Percentiles rank a stretch among this genome's conserved stretches.
phyloP scores from a whole-genome alignment of 2,329 filamentous ascomycete species.

The Monosporascus sp. region DNA sequence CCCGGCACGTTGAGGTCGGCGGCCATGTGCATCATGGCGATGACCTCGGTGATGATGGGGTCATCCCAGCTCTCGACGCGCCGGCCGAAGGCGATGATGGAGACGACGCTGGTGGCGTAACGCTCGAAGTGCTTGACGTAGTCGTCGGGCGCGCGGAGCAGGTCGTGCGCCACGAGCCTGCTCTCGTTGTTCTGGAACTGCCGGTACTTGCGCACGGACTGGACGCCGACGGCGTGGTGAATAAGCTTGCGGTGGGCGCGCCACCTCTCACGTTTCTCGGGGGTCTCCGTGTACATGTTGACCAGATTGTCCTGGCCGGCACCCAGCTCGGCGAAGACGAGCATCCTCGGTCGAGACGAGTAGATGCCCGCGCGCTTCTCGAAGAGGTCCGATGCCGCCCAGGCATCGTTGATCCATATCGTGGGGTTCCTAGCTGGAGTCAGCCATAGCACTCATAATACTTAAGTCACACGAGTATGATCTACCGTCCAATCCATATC shows the following conservation, averaged over 20 bases:
- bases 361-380: slow-evolving; percentile 48
- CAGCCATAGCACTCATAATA: neutral
- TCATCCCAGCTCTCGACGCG: slow-evolving; percentile 44
- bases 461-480: neutral
- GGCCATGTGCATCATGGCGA: slow-evolving; percentile 51
- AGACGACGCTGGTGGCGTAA: slow-evolving; percentile 47
- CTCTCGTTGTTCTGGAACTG: slow-evolving; percentile 54
- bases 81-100: slow-evolving; percentile 51
- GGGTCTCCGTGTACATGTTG: slow-evolving; percentile 36
- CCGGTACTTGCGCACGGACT: slow-evolving; percentile 49
- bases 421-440: slow-evolving; percentile 29
- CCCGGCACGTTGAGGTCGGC: slow-evolving; percentile 49
- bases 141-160: slow-evolving; percentile 36
- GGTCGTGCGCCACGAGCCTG: slow-evolving; percentile 45
- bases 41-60: slow-evolving; percentile 55
- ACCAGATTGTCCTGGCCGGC: slow-evolving; percentile 37
- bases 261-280: slow-evolving; percentile 36
- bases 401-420: slow-evolving; percentile 43
- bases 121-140: slow-evolving; percentile 51
- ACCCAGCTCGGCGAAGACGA: slow-evolving; percentile 41
- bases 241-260: slow-evolving; percentile 44
- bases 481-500: slow-evolving; percentile 47
- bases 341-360: slow-evolving; percentile 43
- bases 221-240: slow-evolving; percentile 46
- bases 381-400: slow-evolving; percentile 47